Conservation (phyloP, 106 monocot species). For the Narthecium ossifragum region DNA sequence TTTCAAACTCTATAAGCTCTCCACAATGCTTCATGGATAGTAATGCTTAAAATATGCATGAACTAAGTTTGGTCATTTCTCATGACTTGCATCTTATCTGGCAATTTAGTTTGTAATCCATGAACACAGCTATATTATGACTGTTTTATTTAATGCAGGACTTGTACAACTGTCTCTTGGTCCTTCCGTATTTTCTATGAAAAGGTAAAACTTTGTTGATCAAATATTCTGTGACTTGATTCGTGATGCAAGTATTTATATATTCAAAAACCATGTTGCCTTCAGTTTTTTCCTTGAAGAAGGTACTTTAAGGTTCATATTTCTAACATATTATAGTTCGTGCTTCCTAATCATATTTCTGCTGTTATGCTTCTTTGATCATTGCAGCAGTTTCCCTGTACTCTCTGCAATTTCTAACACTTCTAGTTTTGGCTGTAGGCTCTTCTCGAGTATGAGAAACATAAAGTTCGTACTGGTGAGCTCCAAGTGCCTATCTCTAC, state of each 20-base stretch:
- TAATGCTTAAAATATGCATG: too few relatives aligned
- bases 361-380: not conserved
- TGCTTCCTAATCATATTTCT: not conserved
- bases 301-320: not conserved
- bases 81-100: not conserved
- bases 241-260: too few relatives aligned
- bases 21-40: too few relatives aligned
- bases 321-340: not conserved
- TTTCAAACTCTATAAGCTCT: too few relatives aligned
- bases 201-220: slow-evolving; percentile 26
- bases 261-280: not conserved
- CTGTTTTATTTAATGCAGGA: slow-evolving; percentile 19
- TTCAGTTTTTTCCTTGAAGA: not conserved
- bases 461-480: slow-evolving; percentile 81
- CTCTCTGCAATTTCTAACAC: not conserved
- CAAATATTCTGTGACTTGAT: too few relatives aligned
- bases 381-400: too few relatives aligned
- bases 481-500: slow-evolving; percentile 61
- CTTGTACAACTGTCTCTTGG: slow-evolving; percentile 50
- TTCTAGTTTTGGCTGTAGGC: slow-evolving; percentile 33
- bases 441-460: slow-evolving; percentile 90
- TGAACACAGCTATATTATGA: too few relatives aligned
- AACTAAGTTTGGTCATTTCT: too few relatives aligned
- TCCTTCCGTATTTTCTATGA: slow-evolving; percentile 46
- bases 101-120: too few relatives aligned